These are phyloP conservation scores for Ophiostoma sp. DNA, from an alignment of 2,329 filamentous ascomycete genomes.

Conservation along the genomic window DNA sequence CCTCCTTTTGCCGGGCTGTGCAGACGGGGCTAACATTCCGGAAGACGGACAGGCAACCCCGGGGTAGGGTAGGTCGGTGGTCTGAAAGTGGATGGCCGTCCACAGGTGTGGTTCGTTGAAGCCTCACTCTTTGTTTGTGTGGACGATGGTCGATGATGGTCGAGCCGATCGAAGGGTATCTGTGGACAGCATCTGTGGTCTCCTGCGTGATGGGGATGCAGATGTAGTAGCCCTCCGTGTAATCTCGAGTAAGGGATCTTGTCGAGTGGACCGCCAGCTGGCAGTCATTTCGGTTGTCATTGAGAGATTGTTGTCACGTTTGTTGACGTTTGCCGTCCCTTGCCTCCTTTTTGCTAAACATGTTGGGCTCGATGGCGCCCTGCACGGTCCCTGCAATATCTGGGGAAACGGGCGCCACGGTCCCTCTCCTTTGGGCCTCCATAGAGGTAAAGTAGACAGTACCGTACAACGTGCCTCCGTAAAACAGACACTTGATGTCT, in stretches of 20 bases:
- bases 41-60: not conserved
- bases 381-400: constrained; percentile 14
- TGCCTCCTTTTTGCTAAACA: not conserved
- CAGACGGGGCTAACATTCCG: not conserved
- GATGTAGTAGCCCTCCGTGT: not conserved
- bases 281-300: not conserved
- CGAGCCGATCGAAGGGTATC: not conserved
- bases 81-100: not conserved
- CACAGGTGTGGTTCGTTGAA: not conserved
- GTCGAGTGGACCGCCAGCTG: not conserved
- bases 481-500: not conserved
- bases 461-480: not conserved
- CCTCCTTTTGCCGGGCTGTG: too few species aligned
- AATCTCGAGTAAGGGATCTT: not conserved
- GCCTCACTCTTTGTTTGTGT: not conserved
- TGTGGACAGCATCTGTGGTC: not conserved
- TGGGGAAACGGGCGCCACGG: not conserved
- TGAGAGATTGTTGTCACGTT: not conserved
- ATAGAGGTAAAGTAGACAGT: not conserved
- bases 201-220: not conserved
- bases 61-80: not conserved
- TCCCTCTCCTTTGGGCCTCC: not conserved
- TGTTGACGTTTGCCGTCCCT: not conserved
- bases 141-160: not conserved
- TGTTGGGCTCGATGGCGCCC: constrained; percentile 9